These are phyloP conservation scores for Inonotus hispidus DNA, from an alignment of 1,284 basidiomycete species.

Conservation along the genomic window DNA sequence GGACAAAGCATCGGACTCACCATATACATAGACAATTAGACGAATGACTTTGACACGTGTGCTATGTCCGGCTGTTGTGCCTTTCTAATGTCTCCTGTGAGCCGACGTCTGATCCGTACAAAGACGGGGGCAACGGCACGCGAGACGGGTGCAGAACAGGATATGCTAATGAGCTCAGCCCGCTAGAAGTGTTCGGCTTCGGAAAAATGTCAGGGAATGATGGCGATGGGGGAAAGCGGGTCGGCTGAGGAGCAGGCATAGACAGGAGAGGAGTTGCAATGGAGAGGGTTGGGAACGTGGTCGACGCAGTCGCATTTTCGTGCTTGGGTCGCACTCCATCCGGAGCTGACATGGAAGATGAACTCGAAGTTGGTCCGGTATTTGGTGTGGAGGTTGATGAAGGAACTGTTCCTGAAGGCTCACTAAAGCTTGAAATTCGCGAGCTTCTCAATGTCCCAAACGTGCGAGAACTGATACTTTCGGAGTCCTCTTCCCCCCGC, in stretches of 20 bases:
- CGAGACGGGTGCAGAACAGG: conserved; percentile 13
- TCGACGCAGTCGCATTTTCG: background rate
- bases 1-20: background rate
- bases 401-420: conserved; percentile 3
- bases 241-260: background rate
- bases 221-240: background rate
- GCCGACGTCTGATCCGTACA: conserved; percentile 8
- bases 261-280: conserved; percentile 12
- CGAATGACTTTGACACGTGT: background rate
- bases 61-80: conserved; percentile 10
- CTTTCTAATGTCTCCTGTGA: conserved; percentile 10
- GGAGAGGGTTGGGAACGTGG: background rate
- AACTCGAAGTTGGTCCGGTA: background rate
- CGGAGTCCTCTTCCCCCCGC: background rate
- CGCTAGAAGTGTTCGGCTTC: background rate
- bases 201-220: background rate
- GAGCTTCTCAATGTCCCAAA: background rate
- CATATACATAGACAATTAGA: conserved; percentile 4
- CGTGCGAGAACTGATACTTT: background rate
- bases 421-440: background rate
- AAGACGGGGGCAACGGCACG: conserved; percentile 12
- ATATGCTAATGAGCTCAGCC: conserved; percentile 8
- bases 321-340: background rate
- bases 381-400: conserved; percentile 2
- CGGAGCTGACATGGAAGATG: background rate